Evolutionary conservation across 176 grass and related monocot species (phyloP).

Genomic region (Pharus latifolius): DNA sequence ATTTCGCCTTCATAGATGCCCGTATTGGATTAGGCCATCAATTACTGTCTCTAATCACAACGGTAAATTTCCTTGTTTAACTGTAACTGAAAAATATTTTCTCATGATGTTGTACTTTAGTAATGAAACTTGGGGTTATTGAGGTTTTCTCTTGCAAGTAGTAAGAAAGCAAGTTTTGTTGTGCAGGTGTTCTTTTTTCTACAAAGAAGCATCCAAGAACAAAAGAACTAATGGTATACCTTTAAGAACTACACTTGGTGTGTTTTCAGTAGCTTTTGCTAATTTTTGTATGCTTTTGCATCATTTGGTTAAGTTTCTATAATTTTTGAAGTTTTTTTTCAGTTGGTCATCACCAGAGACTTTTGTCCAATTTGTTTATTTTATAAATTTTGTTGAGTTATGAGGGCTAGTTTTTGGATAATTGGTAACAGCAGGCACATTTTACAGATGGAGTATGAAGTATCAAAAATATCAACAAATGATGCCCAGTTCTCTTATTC

Average conservation of each 20-base stretch:
- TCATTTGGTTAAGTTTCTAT: background rate
- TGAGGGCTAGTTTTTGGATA: background rate
- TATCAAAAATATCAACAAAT: background rate
- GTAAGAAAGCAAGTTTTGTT: constrained; percentile 1
- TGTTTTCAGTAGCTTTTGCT: constrained; percentile 7
- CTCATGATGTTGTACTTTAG: background rate
- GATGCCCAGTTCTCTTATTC: background rate
- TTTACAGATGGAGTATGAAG: background rate
- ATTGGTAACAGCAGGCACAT: background rate
- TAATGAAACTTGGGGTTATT: background rate
- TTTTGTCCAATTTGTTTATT: background rate
- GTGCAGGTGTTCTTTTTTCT: constrained; percentile 77
- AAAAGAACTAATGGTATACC: constrained; percentile 79
- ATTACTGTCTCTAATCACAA: constrained; percentile 88
- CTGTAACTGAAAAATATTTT: constrained; percentile 2
- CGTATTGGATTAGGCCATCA: constrained; percentile 93
- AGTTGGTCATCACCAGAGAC: background rate
- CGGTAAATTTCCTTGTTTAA: constrained; percentile 35
- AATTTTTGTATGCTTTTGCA: background rate
- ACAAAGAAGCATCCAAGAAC: constrained; percentile 98
- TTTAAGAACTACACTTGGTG: constrained; percentile 4
- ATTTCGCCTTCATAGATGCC: constrained; percentile 97
- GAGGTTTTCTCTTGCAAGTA: background rate
- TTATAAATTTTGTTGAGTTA: constrained; percentile 5
- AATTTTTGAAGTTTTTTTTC: background rate